Evolutionary conservation across 257 asterid genomes (phyloP).

Genomic region (Petunia secreta): DNA sequence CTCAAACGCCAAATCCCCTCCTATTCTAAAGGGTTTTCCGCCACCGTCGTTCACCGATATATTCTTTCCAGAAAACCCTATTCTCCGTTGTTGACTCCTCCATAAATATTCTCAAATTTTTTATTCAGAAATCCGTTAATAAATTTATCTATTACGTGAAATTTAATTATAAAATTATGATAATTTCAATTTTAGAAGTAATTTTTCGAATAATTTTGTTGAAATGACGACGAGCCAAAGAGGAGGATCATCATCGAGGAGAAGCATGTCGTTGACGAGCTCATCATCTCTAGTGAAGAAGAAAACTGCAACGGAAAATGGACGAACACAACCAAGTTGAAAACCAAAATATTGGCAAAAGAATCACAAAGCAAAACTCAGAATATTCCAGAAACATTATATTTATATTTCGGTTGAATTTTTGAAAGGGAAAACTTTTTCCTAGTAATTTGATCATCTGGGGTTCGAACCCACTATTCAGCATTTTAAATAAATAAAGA

Average conservation of each 20-base stretch:
- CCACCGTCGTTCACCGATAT: conserved; percentile 13
- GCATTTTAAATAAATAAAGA: too few species aligned
- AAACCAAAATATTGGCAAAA: too few species aligned
- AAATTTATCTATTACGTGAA: not conserved
- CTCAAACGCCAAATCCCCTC: conserved; percentile 22
- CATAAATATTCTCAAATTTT: too few species aligned
- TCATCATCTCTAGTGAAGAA: conserved; percentile 45
- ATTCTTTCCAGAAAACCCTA: not conserved
- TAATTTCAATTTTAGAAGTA: not conserved
- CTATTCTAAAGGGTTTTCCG: conserved; percentile 24
- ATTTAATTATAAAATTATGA: not conserved
- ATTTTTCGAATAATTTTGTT: not conserved
- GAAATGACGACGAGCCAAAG: conserved; percentile 71
- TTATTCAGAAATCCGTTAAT: not conserved
- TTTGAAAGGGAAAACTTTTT: too few species aligned
- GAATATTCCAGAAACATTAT: too few species aligned
- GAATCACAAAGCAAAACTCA: too few species aligned
- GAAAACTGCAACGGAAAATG: conserved; percentile 46
- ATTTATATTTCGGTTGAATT: too few species aligned
- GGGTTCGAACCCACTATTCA: too few species aligned
- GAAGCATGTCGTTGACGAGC: conserved; percentile 60
- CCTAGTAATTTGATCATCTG: too few species aligned
- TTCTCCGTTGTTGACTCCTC: not conserved
- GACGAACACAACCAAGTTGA: conserved; percentile 30
- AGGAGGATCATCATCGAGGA: conserved; percentile 71